Evolutionary conservation across 2,329 filamentous ascomycete species (phyloP).

Genomic region (Hyphodiscus sp.): DNA sequence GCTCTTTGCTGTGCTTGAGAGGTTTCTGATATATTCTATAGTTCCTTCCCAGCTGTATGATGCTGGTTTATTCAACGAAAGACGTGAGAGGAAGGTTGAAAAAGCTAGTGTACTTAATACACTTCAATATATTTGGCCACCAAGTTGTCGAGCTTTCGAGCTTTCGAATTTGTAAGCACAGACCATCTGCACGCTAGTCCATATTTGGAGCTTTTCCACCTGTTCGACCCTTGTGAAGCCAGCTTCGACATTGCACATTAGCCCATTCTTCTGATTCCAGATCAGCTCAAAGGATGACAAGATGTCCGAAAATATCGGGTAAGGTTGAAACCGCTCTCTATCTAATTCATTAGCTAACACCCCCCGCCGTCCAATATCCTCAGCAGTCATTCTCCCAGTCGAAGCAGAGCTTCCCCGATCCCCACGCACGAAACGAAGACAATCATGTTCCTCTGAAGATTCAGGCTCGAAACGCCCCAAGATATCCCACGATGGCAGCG

Average conservation of each 20-base stretch:
- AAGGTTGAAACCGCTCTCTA: neutral
- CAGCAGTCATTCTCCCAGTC: constrained; percentile 30
- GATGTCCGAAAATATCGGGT: constrained; percentile 24
- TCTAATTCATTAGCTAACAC: constrained; percentile 10
- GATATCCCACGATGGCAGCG: constrained; percentile 30
- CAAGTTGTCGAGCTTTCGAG: constrained; percentile 6
- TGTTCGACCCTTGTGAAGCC: neutral
- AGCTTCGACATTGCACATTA: neutral
- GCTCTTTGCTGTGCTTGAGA: neutral
- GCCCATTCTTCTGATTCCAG: neutral
- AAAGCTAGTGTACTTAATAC: constrained; percentile 1
- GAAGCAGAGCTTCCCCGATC: constrained; percentile 14
- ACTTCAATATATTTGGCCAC: constrained; percentile 5
- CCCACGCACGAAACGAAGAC: constrained; percentile 35
- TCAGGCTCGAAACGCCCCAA: constrained; percentile 47
- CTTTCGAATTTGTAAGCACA: constrained; percentile 16
- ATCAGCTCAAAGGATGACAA: neutral
- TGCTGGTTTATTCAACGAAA: neutral
- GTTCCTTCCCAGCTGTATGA: neutral
- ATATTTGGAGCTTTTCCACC: neutral
- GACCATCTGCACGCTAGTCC: constrained; percentile 4
- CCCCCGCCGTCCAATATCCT: constrained; percentile 27
- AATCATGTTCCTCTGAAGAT: constrained; percentile 43
- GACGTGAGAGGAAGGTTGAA: neutral
- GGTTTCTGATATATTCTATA: neutral